phyloP scores from a whole-genome alignment of 1,139 yeast species.

The Diutina ranongensis region DNA sequence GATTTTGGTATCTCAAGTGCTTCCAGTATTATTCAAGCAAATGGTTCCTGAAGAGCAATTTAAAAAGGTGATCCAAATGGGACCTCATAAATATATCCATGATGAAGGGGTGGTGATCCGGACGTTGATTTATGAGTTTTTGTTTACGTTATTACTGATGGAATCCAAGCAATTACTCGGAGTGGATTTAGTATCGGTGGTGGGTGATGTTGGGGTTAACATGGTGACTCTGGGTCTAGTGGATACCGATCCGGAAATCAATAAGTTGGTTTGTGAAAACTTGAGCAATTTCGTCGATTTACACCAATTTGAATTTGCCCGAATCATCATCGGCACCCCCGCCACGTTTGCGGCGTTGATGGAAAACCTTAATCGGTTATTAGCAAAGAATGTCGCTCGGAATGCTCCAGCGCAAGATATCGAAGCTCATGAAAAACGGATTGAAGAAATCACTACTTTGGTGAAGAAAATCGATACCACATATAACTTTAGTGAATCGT shows the following conservation, averaged over 20 bases:
- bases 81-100: constrained; percentile 75
- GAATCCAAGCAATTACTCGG: neutral
- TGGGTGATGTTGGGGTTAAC: neutral
- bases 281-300: neutral
- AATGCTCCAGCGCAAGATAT: constrained; percentile 1
- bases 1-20: constrained; percentile 10
- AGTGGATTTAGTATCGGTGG: neutral
- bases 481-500: neutral
- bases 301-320: neutral
- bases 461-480: neutral
- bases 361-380: neutral
- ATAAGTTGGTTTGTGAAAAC: neutral
- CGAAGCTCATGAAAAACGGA: neutral
- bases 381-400: neutral
- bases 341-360: neutral
- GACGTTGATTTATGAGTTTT: constrained; percentile 60
- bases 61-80: constrained; percentile 65
- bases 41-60: constrained; percentile 44
- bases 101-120: constrained; percentile 73
- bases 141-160: constrained; percentile 30
- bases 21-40: constrained; percentile 46
- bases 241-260: neutral
- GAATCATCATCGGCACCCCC: neutral
- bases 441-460: neutral
- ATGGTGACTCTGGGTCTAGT: neutral